Base-by-base conservation (phyloP, 2,329 filamentous ascomycete genomes). In the Aspergillus quadrilineatus region DNA sequence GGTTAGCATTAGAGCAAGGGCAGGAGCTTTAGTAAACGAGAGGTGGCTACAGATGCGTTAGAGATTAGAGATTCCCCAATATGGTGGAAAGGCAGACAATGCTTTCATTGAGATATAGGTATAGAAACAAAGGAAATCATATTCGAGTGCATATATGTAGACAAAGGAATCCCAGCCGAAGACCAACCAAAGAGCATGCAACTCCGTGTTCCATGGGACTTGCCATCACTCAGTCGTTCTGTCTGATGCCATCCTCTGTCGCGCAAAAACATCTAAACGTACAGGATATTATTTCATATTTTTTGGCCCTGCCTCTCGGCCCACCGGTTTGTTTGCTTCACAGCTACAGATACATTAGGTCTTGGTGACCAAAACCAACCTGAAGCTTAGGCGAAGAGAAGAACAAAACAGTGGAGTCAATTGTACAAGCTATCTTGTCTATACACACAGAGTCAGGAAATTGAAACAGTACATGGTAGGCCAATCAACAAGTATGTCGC, bases 361-460 rank as follows among this genome's bases (percentile, higher is more conserved):
- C 22, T 22, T 22, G 22, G 22, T 22, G 22, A 3, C 22, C 22
- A 22, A 22, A 22, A 22, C 22, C 22, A 22, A 22, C 22, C 60
- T 43, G 60, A 63, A 55, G 49, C 57, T 53, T 58, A 53, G 57
- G 51, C 67, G 73, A 68, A 73, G 65, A 70, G 72, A 68, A 72
- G 66, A 70, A 69, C 62, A 71, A 73, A 74, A 71, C 64, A 71
- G 69, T 73, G 69, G 72, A 65, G 67, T 75, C 70, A 74, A 75
- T 75, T 75, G 72, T 75, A 75, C 72, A 74, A 73, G 69, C 72
- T 75, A 74, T 71, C 70, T 74, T 72, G 70, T 75, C 71, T 75
- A 73, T 73, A 72, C 69, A 74, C 68, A 73, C 69, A 71, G 67
- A 70, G 69, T 72, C 68, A 73, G 68, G 67, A 69, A 46, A 72